Evolutionary conservation across 2,329 filamentous ascomycete species (phyloP).

Genomic region (Fusarium cyanostomum): DNA sequence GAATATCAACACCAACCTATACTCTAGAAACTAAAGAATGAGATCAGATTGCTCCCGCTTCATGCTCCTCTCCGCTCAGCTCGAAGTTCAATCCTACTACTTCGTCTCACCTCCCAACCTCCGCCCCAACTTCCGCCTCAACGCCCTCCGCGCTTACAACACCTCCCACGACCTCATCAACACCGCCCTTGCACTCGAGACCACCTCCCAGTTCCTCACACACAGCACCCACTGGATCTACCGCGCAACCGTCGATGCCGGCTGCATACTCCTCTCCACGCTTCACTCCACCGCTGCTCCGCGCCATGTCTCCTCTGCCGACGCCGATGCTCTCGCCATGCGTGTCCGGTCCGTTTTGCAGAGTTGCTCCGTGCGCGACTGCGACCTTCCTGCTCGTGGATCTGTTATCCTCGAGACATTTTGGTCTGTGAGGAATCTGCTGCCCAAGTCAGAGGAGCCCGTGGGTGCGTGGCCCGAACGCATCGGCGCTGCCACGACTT

Average conservation of each 20-base stretch:
- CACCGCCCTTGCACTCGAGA: constrained; percentile 55
- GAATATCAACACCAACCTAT: not conserved
- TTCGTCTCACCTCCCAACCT: constrained; percentile 56
- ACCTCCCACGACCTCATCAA: constrained; percentile 59
- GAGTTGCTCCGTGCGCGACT: constrained; percentile 58
- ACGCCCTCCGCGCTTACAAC: constrained; percentile 58
- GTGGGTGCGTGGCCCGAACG: constrained; percentile 56
- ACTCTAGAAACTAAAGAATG: not conserved
- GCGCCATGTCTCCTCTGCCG: constrained; percentile 44
- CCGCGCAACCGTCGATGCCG: constrained; percentile 57
- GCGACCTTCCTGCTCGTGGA: constrained; percentile 58
- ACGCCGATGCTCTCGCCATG: constrained; percentile 45
- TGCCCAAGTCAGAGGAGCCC: constrained; percentile 53
- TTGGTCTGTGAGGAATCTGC: constrained; percentile 53
- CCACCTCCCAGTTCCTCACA: constrained; percentile 51
- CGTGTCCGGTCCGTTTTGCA: constrained; percentile 50
- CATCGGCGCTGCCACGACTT: constrained; percentile 59
- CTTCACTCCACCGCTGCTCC: constrained; percentile 56
- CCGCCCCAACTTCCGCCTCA: constrained; percentile 52
- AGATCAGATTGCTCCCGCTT: constrained; percentile 58
- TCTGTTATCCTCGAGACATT: constrained; percentile 60
- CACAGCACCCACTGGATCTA: constrained; percentile 62
- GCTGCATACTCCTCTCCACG: constrained; percentile 57
- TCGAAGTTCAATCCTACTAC: constrained; percentile 65
- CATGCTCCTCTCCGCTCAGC: constrained; percentile 57